These are phyloP conservation scores for Sporobolomyces pararoseus DNA, from an alignment of 768 basidiomycete genomes.

Conservation along the genomic window DNA sequence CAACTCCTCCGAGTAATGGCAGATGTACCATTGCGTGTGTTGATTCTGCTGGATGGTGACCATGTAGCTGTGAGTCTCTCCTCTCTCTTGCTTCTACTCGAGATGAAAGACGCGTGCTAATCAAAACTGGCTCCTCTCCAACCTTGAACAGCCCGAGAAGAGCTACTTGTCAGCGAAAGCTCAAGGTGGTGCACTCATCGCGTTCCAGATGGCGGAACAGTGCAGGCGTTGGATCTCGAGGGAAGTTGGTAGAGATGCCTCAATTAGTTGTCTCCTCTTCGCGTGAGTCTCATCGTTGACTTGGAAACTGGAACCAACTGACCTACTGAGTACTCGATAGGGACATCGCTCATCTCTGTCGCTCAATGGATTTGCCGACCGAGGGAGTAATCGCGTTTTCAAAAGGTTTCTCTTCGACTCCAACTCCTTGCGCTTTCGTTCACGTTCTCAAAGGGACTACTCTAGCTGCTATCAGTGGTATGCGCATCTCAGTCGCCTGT, in stretches of 20 bases:
- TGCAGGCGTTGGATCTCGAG: conserved; percentile 6
- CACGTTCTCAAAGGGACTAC: conserved; percentile 3
- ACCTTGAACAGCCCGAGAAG: conserved; percentile 10
- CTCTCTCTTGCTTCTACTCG: too few relatives aligned
- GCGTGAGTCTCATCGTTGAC: not conserved
- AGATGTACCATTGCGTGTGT: not conserved
- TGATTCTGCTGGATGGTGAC: conserved; percentile 19
- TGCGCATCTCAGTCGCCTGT: not conserved
- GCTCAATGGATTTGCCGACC: not conserved
- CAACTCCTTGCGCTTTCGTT: conserved; percentile 4
- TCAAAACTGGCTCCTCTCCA: not conserved
- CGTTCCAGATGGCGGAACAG: conserved; percentile 9
- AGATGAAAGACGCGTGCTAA: too few relatives aligned
- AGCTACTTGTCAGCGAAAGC: not conserved
- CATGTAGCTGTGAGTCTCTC: not conserved
- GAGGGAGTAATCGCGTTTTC: not conserved
- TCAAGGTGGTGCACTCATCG: conserved; percentile 18
- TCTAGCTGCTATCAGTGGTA: not conserved
- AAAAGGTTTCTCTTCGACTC: conserved; percentile 15
- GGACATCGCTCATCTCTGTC: not conserved
- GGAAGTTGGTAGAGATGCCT: not conserved
- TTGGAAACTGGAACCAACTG: not conserved
- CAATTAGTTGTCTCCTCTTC: not conserved
- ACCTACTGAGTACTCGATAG: not conserved
- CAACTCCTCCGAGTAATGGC: not conserved